Conservation (phyloP, 768 basidiomycete species). For the Boletus barrowsii region DNA sequence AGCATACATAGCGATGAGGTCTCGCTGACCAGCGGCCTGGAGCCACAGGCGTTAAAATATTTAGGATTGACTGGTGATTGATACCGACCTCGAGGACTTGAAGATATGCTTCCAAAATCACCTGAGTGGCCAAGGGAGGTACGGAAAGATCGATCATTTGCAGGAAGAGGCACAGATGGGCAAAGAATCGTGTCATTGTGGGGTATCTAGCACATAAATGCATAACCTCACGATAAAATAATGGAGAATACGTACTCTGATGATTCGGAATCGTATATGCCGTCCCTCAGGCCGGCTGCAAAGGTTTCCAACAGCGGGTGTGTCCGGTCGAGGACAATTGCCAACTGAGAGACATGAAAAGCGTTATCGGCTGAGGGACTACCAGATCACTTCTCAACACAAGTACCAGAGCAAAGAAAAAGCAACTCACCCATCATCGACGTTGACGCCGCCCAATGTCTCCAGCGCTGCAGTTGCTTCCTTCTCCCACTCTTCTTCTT, state of each 20-base stretch:
- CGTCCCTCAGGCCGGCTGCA: constrained; percentile 52
- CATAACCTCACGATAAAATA: not conserved
- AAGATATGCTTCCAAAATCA: constrained; percentile 86
- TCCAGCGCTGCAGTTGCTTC: constrained; percentile 61
- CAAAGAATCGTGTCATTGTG: constrained; percentile 83
- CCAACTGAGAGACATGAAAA: constrained; percentile 79
- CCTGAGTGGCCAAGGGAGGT: constrained; percentile 71
- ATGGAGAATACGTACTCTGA: constrained; percentile 50
- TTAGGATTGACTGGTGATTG: not conserved
- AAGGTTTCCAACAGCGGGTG: constrained; percentile 67
- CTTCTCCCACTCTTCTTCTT: constrained; percentile 60
- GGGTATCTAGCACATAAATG: constrained; percentile 48
- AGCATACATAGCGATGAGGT: constrained; percentile 92
- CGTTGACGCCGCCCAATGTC: constrained; percentile 52
- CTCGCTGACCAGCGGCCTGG: constrained; percentile 72
- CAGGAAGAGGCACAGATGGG: constrained; percentile 87
- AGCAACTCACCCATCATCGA: constrained; percentile 59
- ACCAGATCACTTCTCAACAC: constrained; percentile 2
- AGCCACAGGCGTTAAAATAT: not conserved
- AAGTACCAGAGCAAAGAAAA: not conserved
- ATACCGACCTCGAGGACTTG: constrained; percentile 73
- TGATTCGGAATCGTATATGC: constrained; percentile 44
- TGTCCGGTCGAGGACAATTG: constrained; percentile 72
- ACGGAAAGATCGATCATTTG: constrained; percentile 75
- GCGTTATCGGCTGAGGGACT: constrained; percentile 68